Evolutionary conservation across 1,284 basidiomycete genomes (phyloP).

Genomic region (Fomitiporia mediterranea): DNA sequence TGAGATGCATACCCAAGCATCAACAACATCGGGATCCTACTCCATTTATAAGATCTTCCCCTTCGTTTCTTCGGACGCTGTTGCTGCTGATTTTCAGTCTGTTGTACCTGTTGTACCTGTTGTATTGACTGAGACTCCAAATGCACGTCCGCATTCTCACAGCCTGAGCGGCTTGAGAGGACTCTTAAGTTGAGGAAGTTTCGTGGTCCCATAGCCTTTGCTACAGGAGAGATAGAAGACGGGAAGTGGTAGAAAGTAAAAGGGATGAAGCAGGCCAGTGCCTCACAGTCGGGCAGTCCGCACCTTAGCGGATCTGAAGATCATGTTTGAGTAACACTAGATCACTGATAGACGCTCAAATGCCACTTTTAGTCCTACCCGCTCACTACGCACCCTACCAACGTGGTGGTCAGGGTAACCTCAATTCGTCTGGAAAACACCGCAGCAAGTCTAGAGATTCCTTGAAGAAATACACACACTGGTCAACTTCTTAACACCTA

Average conservation of each 20-base stretch:
- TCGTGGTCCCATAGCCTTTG: neutral
- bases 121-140: neutral
- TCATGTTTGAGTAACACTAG: too few species aligned
- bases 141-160: neutral
- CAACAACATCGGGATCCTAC: slow-evolving; percentile 15
- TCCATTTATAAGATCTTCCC: neutral
- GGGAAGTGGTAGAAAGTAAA: neutral
- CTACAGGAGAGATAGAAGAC: neutral
- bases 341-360: too few species aligned
- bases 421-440: too few species aligned
- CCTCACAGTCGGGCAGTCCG: too few species aligned
- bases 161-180: neutral
- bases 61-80: neutral
- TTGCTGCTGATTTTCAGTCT: neutral
- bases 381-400: too few species aligned
- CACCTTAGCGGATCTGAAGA: too few species aligned
- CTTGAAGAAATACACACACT: slow-evolving; percentile 47
- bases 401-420: too few species aligned
- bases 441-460: too few species aligned
- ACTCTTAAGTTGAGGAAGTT: neutral
- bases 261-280: too few species aligned
- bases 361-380: too few species aligned
- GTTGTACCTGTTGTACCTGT: too few species aligned
- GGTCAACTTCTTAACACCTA: slow-evolving; percentile 45
- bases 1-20: slow-evolving; percentile 15